Evolutionary conservation across 139 green algal genomes (phyloP), one percentile per base, ranked within the genome.

Genomic region (Nannochloris sp.): DNA sequence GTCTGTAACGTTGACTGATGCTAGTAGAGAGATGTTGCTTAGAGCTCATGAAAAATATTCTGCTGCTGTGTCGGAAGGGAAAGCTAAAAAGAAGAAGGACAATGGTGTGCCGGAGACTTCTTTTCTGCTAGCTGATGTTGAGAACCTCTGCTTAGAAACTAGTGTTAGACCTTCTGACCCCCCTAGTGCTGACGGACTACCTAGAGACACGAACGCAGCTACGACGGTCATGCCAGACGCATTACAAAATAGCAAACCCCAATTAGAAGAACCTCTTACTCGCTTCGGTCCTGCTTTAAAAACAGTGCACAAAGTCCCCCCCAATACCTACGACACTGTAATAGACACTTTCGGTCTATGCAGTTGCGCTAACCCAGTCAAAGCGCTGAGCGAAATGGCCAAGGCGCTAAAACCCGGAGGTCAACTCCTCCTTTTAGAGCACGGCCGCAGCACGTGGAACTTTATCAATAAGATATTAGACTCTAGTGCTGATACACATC

Each of bases 331-430:
- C 72, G 85, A 92, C 64, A 83, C 75, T 0, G 78, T 92, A 2
- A 75, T 95, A 23, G 86, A 92, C 65, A 90, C 81, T 0, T 90
- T 92, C 76, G 85, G 85, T 8, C 76, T 92, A 15, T 92, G 85
- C 64, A 80, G 61, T 4, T 71, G 77, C 42, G 44, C 59, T 1
- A 75, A 90, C 33, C 85, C 85, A 4, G 70, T 83, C 2, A 56
- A 71, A 34, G 79, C 68, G 3, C 55, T 86, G 7, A 70, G 66
- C 58, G 73, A 84, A 37, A 81, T 83, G 58, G 68, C 51, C 10
- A 44, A 34, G 27, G 67, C 76, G 35, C 69, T 75, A 25, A 84
- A 82, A 55, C 78, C 78, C n/a, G 79, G 74, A 15, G 83, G 83
- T 0, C 48, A 61, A 12, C 65, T 89, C 3, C 46, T 90, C 27